phyloP scores from a whole-genome alignment of 805 yeast species.

The Sporopachydermia lactativora region DNA sequence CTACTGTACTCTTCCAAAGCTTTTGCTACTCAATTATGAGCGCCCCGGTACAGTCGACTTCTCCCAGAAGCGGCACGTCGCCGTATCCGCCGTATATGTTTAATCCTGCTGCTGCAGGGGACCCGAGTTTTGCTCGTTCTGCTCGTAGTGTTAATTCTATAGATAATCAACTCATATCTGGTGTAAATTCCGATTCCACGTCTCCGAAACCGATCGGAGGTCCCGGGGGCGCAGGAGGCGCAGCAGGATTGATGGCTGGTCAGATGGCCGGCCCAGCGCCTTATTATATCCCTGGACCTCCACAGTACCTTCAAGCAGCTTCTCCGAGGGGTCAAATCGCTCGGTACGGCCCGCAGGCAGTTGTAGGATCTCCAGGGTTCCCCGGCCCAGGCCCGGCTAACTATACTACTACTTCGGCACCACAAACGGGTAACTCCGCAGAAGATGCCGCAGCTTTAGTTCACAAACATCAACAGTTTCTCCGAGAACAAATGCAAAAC shows the following conservation, averaged over 20 bases:
- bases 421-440: background rate
- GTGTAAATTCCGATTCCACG: too few species aligned
- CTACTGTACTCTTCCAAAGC: too few species aligned
- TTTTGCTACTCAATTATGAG: too few species aligned
- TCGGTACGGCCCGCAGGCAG: constrained; percentile 7
- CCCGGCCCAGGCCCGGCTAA: background rate
- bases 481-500: background rate
- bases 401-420: background rate
- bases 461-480: background rate
- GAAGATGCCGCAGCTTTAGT: background rate
- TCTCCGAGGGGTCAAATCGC: constrained; percentile 8
- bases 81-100: background rate
- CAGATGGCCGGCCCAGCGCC: constrained; percentile 9
- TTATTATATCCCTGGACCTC: constrained; percentile 5
- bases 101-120: background rate
- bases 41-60: background rate
- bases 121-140: too few species aligned
- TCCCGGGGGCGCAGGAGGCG: too few species aligned
- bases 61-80: background rate
- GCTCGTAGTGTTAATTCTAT: background rate
- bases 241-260: constrained; percentile 6
- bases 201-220: too few species aligned
- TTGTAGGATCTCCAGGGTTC: background rate
- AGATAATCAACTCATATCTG: background rate
- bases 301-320: constrained; percentile 5